Evolutionary conservation across 2,329 filamentous ascomycete genomes (phyloP).

Genomic region (Fusarium bactridioides): DNA sequence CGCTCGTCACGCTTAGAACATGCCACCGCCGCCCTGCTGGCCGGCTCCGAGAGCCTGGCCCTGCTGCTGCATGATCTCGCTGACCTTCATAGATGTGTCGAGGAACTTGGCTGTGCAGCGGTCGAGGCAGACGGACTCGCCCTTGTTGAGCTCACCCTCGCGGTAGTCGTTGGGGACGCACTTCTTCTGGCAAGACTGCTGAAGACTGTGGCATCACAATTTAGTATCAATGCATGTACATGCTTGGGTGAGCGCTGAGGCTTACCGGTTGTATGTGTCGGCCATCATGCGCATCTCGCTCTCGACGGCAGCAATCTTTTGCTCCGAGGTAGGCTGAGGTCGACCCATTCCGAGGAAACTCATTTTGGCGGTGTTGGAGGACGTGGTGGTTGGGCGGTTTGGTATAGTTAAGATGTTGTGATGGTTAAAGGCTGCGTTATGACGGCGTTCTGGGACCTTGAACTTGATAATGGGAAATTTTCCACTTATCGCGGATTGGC

Average conservation of each 20-base stretch:
- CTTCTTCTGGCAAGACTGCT: slow-evolving; percentile 90
- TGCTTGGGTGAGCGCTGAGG: not conserved
- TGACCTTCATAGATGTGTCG: slow-evolving; percentile 97
- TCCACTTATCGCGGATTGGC: slow-evolving; percentile 33
- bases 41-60: slow-evolving; percentile 69
- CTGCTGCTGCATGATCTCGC: slow-evolving; percentile 93
- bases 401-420: not conserved
- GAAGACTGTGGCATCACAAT: slow-evolving; percentile 65
- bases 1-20: slow-evolving; percentile 39
- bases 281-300: slow-evolving; percentile 97
- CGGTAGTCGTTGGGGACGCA: slow-evolving; percentile 93
- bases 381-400: not conserved
- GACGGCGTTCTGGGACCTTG: slow-evolving; percentile 9
- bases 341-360: slow-evolving; percentile 60
- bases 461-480: slow-evolving; percentile 36
- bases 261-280: slow-evolving; percentile 97
- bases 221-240: not conserved
- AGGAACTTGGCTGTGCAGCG: slow-evolving; percentile 98
- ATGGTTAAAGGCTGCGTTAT: slow-evolving; percentile 19
- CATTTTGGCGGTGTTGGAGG: slow-evolving; percentile 45
- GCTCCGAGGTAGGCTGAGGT: slow-evolving; percentile 89
- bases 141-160: slow-evolving; percentile 97
- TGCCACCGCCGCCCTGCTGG: slow-evolving; percentile 45
- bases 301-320: slow-evolving; percentile 97
- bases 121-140: slow-evolving; percentile 97